These are phyloP conservation scores for Phytopythium aichiense DNA, from an alignment of 352 stramenopile genomes.

Conservation along the genomic window DNA sequence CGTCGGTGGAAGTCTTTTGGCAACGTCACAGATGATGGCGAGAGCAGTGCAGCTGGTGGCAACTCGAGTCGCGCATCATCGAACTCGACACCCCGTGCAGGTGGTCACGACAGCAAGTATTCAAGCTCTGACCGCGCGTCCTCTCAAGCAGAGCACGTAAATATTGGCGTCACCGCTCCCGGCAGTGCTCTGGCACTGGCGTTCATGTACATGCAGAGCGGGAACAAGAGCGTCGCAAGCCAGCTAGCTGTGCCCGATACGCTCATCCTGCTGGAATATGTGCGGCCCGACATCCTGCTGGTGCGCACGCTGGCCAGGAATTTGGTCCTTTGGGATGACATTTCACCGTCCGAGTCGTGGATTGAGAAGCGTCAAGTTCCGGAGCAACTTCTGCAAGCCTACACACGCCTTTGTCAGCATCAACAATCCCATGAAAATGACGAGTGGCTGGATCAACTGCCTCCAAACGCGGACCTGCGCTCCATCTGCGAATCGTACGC, in stretches of 20 bases:
- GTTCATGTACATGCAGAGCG: constrained; percentile 96
- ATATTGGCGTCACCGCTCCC: constrained; percentile 94
- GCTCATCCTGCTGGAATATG: constrained; percentile 94
- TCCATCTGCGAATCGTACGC: constrained; percentile 93
- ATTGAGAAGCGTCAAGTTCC: constrained; percentile 77
- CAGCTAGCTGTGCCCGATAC: constrained; percentile 92
- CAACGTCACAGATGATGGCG: constrained; percentile 14
- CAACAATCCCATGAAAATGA: background rate
- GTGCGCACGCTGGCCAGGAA: constrained; percentile 92
- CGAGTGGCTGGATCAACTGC: constrained; percentile 3
- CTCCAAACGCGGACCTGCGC: constrained; percentile 66
- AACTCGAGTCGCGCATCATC: background rate
- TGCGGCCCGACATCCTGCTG: constrained; percentile 94
- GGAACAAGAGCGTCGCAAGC: constrained; percentile 80
- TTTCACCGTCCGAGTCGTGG: constrained; percentile 89
- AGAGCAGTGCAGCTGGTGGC: background rate
- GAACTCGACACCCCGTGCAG: constrained; percentile 12
- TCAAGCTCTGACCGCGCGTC: background rate
- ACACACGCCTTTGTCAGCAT: constrained; percentile 20
- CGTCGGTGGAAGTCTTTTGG: constrained; percentile 61
- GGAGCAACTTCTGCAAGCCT: constrained; percentile 45
- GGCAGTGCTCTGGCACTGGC: constrained; percentile 92
- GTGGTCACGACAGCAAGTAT: constrained; percentile 5
- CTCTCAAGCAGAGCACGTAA: constrained; percentile 80
- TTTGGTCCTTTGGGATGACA: constrained; percentile 94